These are phyloP conservation scores for Macrolepiota albuminosa DNA, from an alignment of 768 basidiomycete genomes.

Conservation along the genomic window DNA sequence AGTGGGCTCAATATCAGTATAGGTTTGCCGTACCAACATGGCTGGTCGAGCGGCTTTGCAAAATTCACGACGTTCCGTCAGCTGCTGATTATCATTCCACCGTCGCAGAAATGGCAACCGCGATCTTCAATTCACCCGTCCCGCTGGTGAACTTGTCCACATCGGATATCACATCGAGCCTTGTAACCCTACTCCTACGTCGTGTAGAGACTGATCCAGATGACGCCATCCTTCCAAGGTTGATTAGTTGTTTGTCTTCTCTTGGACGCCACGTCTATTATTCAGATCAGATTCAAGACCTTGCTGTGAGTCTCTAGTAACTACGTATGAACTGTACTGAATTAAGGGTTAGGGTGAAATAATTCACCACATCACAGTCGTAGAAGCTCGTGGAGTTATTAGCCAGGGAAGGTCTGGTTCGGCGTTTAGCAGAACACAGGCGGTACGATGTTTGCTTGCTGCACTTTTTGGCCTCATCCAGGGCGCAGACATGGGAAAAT, in stretches of 20 bases:
- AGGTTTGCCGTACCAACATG: conserved; percentile 86
- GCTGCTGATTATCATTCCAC: conserved; percentile 51
- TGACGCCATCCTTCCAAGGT: conserved; percentile 59
- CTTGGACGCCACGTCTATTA: conserved; percentile 92
- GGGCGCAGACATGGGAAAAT: conserved; percentile 42
- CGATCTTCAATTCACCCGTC: conserved; percentile 76
- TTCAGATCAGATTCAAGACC: conserved; percentile 92
- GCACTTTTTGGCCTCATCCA: conserved; percentile 67
- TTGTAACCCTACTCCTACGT: conserved; percentile 70
- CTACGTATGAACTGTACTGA: neutral
- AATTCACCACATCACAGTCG: conserved; percentile 62
- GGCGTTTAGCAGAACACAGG: conserved; percentile 47
- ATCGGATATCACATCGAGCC: conserved; percentile 78
- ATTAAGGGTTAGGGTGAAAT: conserved; percentile 53
- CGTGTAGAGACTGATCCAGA: conserved; percentile 55
- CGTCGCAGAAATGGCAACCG: conserved; percentile 72
- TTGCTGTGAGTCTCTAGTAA: conserved; percentile 43
- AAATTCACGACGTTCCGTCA: conserved; percentile 48
- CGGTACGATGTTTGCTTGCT: conserved; percentile 65
- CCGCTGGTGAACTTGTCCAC: conserved; percentile 89
- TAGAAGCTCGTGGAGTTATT: conserved; percentile 61
- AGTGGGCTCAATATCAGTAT: conserved; percentile 92
- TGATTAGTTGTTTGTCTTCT: conserved; percentile 77
- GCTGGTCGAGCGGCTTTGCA: conserved; percentile 72
- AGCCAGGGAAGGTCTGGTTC: conserved; percentile 29